phyloP scores from a whole-genome alignment of 2,329 filamentous ascomycete genomes.

The Neospermospora avenae region DNA sequence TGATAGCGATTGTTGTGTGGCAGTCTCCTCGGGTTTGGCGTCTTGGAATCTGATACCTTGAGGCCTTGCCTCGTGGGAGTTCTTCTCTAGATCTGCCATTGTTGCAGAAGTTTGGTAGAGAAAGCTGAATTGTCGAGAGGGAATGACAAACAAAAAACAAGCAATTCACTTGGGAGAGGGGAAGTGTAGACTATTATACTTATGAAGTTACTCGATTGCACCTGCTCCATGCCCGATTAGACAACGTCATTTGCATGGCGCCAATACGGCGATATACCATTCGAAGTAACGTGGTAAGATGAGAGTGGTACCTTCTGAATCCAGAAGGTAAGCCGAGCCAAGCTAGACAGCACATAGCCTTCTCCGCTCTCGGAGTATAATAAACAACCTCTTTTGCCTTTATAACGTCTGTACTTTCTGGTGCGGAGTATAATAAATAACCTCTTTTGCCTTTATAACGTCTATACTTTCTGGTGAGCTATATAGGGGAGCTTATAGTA shows the following conservation, averaged over 20 bases:
- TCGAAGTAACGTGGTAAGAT: not conserved
- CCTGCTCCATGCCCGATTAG: not conserved
- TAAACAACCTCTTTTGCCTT: too few relatives aligned
- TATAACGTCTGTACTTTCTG: too few relatives aligned
- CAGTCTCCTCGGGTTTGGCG: not conserved
- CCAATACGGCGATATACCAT: not conserved
- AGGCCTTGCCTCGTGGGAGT: not conserved
- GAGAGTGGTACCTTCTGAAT: too few relatives aligned
- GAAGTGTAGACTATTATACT: not conserved
- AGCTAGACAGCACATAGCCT: too few relatives aligned
- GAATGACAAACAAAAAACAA: not conserved
- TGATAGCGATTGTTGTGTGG: not conserved
- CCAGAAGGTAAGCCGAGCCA: too few relatives aligned
- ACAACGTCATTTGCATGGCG: constrained; percentile 3
- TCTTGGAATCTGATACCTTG: constrained; percentile 2
- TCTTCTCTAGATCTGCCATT: constrained; percentile 2
- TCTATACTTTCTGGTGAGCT: too few relatives aligned
- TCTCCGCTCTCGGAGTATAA: too few relatives aligned
- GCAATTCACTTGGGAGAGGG: not conserved
- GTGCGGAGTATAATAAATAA: too few relatives aligned
- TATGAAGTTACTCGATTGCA: not conserved
- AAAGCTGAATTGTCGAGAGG: too few relatives aligned
- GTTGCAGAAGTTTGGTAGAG: not conserved
- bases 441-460: too few relatives aligned
- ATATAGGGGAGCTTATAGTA: too few relatives aligned